Base-by-base conservation (phyloP, 352 stramenopile species). In the Phytophthora meadii region DNA sequence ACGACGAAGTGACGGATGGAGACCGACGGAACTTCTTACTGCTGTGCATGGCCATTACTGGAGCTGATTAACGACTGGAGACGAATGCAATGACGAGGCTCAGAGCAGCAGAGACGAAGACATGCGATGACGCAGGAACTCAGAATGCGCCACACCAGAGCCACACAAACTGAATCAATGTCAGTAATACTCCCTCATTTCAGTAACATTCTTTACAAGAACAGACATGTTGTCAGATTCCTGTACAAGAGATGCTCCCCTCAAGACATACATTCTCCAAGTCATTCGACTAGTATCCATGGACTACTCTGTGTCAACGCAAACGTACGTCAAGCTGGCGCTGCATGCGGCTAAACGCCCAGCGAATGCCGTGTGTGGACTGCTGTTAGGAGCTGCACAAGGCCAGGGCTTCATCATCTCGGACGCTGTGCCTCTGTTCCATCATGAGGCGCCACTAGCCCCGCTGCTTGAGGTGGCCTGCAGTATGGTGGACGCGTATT, bases 351-450 rank as follows among this genome's bases (percentile, higher is more conserved):
- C 82, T 58, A 87, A 87, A 63, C 71, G 80, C 41, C 84, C 84
- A 7, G 59, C 74, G 11, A 70, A 45, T 30, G 59, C 84, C 3
- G 76, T 72, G 53, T 83, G 65, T 50, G 86, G 86, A 0, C 65
- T 94, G 66, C 70, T 94, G 15, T 53, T 93, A 11, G 86, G 84
- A 28, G 72, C 82, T 25, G 70, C 84, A 50, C 58, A 79, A 15
- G 73, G 65, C n/a, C 47, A 77, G 48, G 68, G 74, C 50, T 77
- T 93, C 54, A 51, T 65, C 22, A 59, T 93, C 50, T 56, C 67
- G 36, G 84, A 94, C 65, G 81, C 74, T 51, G 79, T 89, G 68
- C 84, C 86, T 55, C 82, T 94, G 27, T 94, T 94, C 70, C 86
- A 94, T 71, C 82, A 94, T 65, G 79, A 88, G 42, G 51, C 82